Conservation (phyloP, 2,329 filamentous ascomycete genomes). For the Corynespora cassiicola region DNA sequence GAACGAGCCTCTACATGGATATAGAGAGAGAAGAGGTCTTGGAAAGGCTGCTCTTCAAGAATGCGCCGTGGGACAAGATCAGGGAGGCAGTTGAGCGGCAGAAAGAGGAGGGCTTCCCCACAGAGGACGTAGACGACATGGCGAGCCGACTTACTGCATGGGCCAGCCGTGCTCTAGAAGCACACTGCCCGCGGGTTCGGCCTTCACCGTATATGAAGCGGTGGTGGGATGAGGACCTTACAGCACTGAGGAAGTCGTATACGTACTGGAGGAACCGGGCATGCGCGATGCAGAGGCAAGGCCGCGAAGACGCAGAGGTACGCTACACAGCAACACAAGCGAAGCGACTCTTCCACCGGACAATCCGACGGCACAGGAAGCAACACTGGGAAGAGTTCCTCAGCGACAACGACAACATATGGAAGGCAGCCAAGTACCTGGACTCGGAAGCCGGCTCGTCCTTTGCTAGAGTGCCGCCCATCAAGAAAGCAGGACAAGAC, state of each 20-base stretch:
- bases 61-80: slow-evolving; percentile 19
- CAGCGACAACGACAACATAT: slow-evolving; percentile 16
- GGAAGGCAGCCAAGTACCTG: slow-evolving; percentile 18
- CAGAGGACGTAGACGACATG: slow-evolving; percentile 11
- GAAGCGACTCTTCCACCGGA: slow-evolving; percentile 18
- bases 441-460: neutral
- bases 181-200: slow-evolving; percentile 3
- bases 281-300: slow-evolving; percentile 10
- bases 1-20: slow-evolving; percentile 14
- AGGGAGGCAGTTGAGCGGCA: slow-evolving; percentile 7
- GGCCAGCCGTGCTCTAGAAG: slow-evolving; percentile 8
- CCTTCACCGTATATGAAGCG: slow-evolving; percentile 14
- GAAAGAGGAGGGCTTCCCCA: slow-evolving; percentile 7
- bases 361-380: slow-evolving; percentile 18
- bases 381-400: slow-evolving; percentile 16
- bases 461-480: slow-evolving; percentile 5
- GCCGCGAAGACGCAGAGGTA: slow-evolving; percentile 12
- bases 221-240: slow-evolving; percentile 14
- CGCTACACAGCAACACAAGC: slow-evolving; percentile 10
- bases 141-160: slow-evolving; percentile 7
- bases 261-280: slow-evolving; percentile 21
- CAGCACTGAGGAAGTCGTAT: slow-evolving; percentile 12
- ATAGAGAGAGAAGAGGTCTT: slow-evolving; percentile 8
- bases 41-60: slow-evolving; percentile 19
- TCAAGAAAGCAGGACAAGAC: slow-evolving; percentile 6